Conservation (phyloP, 2,329 filamentous ascomycete genomes). For the Cladosporium sp. region DNA sequence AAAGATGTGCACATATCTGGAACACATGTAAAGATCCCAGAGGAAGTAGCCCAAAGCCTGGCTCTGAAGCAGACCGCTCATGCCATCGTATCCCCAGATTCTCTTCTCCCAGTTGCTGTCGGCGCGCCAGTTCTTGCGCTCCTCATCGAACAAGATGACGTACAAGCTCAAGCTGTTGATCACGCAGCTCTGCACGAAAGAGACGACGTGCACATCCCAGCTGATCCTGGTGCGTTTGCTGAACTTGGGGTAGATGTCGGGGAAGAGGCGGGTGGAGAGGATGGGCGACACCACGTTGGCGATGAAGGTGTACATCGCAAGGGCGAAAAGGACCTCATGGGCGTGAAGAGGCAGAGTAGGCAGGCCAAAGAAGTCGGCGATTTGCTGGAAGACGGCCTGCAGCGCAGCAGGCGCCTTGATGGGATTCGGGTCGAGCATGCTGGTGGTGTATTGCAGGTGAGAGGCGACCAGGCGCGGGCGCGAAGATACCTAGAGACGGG, state of each 20-base stretch:
- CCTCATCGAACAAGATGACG: slow-evolving; percentile 68
- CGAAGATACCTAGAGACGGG: neutral
- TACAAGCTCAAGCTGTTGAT: slow-evolving; percentile 74
- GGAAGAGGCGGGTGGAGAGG: slow-evolving; percentile 63
- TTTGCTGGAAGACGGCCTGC: slow-evolving; percentile 58
- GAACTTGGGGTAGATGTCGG: slow-evolving; percentile 62
- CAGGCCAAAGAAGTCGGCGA: slow-evolving; percentile 62
- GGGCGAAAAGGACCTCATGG: slow-evolving; percentile 71
- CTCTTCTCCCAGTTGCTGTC: slow-evolving; percentile 63
- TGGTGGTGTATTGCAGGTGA: neutral
- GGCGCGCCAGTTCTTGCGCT: slow-evolving; percentile 52
- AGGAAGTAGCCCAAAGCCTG: slow-evolving; percentile 80
- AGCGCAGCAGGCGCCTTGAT: slow-evolving; percentile 59
- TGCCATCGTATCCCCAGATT: slow-evolving; percentile 75
- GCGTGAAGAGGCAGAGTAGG: slow-evolving; percentile 71
- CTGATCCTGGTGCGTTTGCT: slow-evolving; percentile 67
- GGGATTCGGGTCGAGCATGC: slow-evolving; percentile 73
- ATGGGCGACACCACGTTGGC: slow-evolving; percentile 67
- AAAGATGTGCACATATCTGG: slow-evolving; percentile 69
- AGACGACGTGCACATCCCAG: slow-evolving; percentile 86
- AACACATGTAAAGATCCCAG: slow-evolving; percentile 75
- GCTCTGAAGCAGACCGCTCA: slow-evolving; percentile 70
- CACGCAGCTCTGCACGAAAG: slow-evolving; percentile 72
- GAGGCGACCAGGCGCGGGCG: neutral
- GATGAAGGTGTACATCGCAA: slow-evolving; percentile 68